These are phyloP conservation scores for Acanthamoeba triangularis DNA, from an alignment of 208 protist genomes.

Conservation along the genomic window DNA sequence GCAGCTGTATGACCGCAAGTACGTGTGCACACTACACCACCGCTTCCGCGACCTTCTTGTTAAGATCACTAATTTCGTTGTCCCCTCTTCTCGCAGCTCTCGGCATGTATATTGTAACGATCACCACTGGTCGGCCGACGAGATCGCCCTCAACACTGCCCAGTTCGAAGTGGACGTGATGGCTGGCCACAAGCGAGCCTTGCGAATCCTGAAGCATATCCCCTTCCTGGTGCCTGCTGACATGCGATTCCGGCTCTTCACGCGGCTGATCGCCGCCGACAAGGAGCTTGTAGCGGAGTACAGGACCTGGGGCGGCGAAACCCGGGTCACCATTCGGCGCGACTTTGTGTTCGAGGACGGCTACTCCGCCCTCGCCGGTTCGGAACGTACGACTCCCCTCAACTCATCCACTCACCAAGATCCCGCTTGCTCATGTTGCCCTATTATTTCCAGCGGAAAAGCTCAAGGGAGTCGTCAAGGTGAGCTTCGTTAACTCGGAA, in stretches of 20 bases:
- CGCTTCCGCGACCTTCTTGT: neutral
- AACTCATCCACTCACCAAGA: no score
- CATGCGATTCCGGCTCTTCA: constrained; percentile 82
- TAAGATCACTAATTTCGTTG: neutral
- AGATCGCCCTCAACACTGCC: constrained; percentile 27
- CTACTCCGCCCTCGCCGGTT: constrained; percentile 88
- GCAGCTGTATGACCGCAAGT: constrained; percentile 68
- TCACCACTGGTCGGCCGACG: constrained; percentile 27
- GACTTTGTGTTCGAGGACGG: constrained; percentile 93
- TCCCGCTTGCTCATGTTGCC: neutral
- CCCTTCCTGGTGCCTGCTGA: constrained; percentile 86
- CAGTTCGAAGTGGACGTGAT: constrained; percentile 37
- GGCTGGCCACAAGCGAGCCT: neutral
- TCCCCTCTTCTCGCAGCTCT: neutral
- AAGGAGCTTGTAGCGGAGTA: constrained; percentile 61
- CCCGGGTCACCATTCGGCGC: constrained; percentile 85
- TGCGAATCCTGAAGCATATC: constrained; percentile 81
- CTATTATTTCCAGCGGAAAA: constrained; percentile 75
- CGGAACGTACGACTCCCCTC: constrained; percentile 22
- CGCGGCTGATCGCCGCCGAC: constrained; percentile 62
- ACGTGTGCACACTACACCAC: neutral
- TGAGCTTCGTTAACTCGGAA: constrained; percentile 89
- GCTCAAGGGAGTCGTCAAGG: constrained; percentile 86
- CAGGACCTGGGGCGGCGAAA: neutral
- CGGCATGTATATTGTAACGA: constrained; percentile 46